These are phyloP conservation scores for Laguncularia racemosa DNA, from an alignment of 345 rosid genomes.

Conservation along the genomic window DNA sequence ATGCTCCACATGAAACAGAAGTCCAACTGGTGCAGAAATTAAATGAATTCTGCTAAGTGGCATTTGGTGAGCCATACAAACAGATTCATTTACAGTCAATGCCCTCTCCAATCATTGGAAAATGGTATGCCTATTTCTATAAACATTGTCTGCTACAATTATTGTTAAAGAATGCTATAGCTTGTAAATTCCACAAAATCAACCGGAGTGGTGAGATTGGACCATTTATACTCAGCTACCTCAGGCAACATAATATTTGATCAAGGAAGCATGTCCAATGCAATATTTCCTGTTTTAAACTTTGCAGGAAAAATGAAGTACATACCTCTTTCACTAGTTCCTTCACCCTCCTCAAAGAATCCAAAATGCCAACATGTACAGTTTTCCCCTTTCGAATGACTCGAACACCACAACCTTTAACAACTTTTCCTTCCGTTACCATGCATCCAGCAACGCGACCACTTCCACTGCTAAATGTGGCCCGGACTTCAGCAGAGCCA, in stretches of 20 bases:
- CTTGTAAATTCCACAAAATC: too few relatives aligned
- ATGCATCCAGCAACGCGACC: conserved; percentile 99
- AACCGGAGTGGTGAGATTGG: too few relatives aligned
- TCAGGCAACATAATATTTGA: not conserved
- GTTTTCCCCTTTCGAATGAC: conserved; percentile 60
- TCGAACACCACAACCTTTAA: conserved; percentile 78
- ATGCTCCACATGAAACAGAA: too few relatives aligned
- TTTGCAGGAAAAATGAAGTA: not conserved
- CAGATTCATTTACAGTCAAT: too few relatives aligned
- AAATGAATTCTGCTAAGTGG: too few relatives aligned
- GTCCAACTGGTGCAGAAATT: too few relatives aligned
- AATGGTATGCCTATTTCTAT: too few relatives aligned
- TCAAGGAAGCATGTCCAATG: not conserved
- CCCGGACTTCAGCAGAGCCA: conserved; percentile 88
- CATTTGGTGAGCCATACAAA: too few relatives aligned
- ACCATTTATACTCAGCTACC: not conserved
- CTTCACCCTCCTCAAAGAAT: conserved; percentile 85
- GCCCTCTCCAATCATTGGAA: too few relatives aligned
- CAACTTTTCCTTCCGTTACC: conserved; percentile 83
- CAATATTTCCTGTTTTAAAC: not conserved
- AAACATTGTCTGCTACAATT: too few relatives aligned
- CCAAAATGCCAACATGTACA: conserved; percentile 63
- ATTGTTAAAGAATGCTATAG: too few relatives aligned
- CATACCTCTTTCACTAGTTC: conserved; percentile 91
- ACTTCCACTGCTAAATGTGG: conserved; percentile 93